Evolutionary conservation across 2,329 filamentous ascomycete species (phyloP).

Genomic region (Westerdykella ornata): DNA sequence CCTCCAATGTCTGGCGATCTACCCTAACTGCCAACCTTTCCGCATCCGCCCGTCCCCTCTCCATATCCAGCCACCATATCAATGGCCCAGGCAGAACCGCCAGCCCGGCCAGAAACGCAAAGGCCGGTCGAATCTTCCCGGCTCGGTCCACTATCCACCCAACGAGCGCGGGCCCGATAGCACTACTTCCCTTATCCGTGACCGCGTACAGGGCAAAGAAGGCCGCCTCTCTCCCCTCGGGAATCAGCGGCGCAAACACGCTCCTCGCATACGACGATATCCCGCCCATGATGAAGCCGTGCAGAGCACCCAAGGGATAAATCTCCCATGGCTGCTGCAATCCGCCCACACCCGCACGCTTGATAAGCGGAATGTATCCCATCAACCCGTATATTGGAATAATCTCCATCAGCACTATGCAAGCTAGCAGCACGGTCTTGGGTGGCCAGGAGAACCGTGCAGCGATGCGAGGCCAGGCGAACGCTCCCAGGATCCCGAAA

Average conservation of each 20-base stretch:
- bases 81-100: constrained; percentile 73
- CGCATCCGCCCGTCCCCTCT: constrained; percentile 42
- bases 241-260: constrained; percentile 83
- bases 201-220: constrained; percentile 94
- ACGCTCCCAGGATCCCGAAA: constrained; percentile 77
- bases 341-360: constrained; percentile 65
- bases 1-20: constrained; percentile 54
- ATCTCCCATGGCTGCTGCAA: constrained; percentile 88
- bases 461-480: constrained; percentile 77
- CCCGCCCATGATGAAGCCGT: constrained; percentile 83
- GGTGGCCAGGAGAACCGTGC: constrained; percentile 59
- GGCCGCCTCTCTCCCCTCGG: constrained; percentile 82
- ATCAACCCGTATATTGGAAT: constrained; percentile 84
- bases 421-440: constrained; percentile 76
- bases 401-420: constrained; percentile 76
- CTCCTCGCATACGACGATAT: constrained; percentile 83
- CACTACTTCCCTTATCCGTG: constrained; percentile 86
- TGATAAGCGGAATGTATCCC: constrained; percentile 72
- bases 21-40: constrained; percentile 15
- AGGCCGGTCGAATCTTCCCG: constrained; percentile 51
- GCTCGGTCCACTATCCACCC: constrained; percentile 72
- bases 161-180: constrained; percentile 86
- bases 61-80: constrained; percentile 73
- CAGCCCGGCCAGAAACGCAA: constrained; percentile 74
- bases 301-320: constrained; percentile 77